These are phyloP conservation scores for Phyllosticta citriasiana DNA, from an alignment of 2,329 filamentous ascomycete genomes.

Conservation along the genomic window DNA sequence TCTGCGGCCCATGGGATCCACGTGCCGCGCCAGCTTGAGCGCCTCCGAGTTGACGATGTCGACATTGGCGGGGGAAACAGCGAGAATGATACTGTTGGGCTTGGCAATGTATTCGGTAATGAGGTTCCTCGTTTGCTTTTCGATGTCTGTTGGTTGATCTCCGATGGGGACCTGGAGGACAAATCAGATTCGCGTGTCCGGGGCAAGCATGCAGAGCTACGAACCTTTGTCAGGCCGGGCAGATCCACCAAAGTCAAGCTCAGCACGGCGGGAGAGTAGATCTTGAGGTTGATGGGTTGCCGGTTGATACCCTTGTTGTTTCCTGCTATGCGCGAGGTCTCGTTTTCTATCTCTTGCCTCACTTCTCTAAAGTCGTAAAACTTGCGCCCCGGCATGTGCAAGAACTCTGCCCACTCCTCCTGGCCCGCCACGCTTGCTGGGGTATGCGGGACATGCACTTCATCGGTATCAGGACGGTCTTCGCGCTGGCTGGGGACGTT, in stretches of 20 bases:
- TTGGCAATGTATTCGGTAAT: constrained; percentile 98
- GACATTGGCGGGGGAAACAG: constrained; percentile 94
- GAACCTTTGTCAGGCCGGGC: constrained; percentile 86
- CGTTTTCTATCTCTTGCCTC: constrained; percentile 92
- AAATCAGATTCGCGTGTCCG: constrained; percentile 18
- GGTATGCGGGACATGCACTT: constrained; percentile 61
- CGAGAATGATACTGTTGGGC: constrained; percentile 94
- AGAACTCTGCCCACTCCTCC: constrained; percentile 86
- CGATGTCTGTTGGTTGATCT: constrained; percentile 93
- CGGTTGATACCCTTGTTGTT: constrained; percentile 98
- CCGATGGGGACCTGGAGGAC: constrained; percentile 73
- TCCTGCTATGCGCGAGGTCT: constrained; percentile 88
- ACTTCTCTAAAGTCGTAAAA: constrained; percentile 91
- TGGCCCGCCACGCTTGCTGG: constrained; percentile 61
- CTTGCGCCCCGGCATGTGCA: constrained; percentile 80
- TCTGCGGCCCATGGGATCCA: constrained; percentile 84
- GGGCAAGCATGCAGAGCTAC: constrained; percentile 12
- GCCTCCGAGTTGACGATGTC: constrained; percentile 98
- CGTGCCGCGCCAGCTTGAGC: constrained; percentile 90
- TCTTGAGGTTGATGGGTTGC: constrained; percentile 95
- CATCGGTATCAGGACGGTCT: constrained; percentile 57
- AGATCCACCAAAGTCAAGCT: constrained; percentile 94
- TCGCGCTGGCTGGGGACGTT: constrained; percentile 71
- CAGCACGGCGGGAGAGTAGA: constrained; percentile 93
- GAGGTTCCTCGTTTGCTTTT: constrained; percentile 93